A percentile compares a stretch with the other conserved stretches of the same genome.
Conservation (phyloP, 768 basidiomycete genomes). For the Lactifluus hygrophoroides region DNA sequence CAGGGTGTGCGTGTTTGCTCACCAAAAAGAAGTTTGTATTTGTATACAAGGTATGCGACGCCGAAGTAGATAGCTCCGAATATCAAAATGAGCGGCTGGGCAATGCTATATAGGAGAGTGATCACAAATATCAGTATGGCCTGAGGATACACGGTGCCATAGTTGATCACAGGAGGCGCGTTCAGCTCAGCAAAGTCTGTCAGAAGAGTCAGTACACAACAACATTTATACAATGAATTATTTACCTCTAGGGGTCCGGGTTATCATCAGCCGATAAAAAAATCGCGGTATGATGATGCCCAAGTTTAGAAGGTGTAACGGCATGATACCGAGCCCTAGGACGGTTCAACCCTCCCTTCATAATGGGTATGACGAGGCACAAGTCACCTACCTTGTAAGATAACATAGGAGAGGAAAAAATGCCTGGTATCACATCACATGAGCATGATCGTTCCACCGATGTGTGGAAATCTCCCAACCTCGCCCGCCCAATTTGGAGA, state of each 20-base stretch:
- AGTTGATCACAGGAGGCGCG: conserved; percentile 96
- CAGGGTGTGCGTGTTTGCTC: conserved; percentile 24
- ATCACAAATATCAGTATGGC: conserved; percentile 94
- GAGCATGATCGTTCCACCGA: conserved; percentile 7
- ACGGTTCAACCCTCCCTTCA: conserved; percentile 5
- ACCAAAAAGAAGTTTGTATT: conserved; percentile 96
- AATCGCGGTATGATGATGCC: conserved; percentile 79
- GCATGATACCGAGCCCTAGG: conserved; percentile 89
- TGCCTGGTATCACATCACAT: conserved; percentile 36
- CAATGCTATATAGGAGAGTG: conserved; percentile 90
- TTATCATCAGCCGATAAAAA: conserved; percentile 66
- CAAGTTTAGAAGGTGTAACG: conserved; percentile 86
- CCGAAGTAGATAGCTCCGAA: conserved; percentile 97
- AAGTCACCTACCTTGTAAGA: conserved; percentile 55
- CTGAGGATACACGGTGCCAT: conserved; percentile 94
- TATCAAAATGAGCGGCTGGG: conserved; percentile 89
- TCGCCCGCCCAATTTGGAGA: conserved; percentile 67
- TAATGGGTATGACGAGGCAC: not conserved
- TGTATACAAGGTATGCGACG: conserved; percentile 93
- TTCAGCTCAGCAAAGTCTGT: conserved; percentile 93
- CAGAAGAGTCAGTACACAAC: conserved; percentile 3
- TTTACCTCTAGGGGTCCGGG: conserved; percentile 83
- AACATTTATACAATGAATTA: not conserved
- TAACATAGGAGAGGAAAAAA: conserved; percentile 80
- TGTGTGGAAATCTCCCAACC: conserved; percentile 30